A percentile compares a stretch with the other conserved stretches of the same genome.
These are phyloP conservation scores for Amphichorda felina DNA, from an alignment of 2,329 filamentous ascomycete genomes.

Conservation along the genomic window DNA sequence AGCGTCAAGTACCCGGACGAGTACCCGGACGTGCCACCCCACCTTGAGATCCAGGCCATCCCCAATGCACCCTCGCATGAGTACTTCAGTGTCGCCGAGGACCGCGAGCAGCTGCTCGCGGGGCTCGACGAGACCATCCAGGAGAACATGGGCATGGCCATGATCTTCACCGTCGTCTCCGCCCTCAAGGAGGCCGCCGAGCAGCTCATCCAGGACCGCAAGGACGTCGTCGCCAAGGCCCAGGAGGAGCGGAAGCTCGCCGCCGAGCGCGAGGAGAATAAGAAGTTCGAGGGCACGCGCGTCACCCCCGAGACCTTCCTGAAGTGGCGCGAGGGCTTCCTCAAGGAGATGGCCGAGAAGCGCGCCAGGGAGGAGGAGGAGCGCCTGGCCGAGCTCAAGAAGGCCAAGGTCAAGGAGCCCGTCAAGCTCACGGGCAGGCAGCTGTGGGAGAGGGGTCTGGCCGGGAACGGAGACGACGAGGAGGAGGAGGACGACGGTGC, in stretches of 20 bases:
- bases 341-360: conserved; percentile 68
- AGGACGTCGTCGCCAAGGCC: conserved; percentile 47
- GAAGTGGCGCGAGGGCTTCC: conserved; percentile 69
- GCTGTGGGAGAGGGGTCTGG: conserved; percentile 67
- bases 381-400: conserved; percentile 70
- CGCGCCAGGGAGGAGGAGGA: conserved; percentile 60
- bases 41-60: conserved; percentile 66
- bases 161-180: conserved; percentile 87
- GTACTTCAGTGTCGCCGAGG: conserved; percentile 67
- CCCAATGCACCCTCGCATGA: conserved; percentile 58
- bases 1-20: conserved; percentile 80
- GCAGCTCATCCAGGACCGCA: conserved; percentile 63
- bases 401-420: conserved; percentile 64
- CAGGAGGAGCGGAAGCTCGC: conserved; percentile 42
- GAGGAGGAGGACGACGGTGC: conserved; percentile 54
- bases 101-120: conserved; percentile 63
- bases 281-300: conserved; percentile 84
- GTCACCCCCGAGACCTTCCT: conserved; percentile 82
- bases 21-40: conserved; percentile 80
- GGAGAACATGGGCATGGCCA: conserved; percentile 93
- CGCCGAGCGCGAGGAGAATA: conserved; percentile 83
- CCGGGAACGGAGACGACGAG: conserved; percentile 50
- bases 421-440: conserved; percentile 62
- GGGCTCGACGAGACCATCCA: conserved; percentile 65
- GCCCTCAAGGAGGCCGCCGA: conserved; percentile 88